Conservation (phyloP, 2,329 filamentous ascomycete genomes). For the Aspergillus sp. region DNA sequence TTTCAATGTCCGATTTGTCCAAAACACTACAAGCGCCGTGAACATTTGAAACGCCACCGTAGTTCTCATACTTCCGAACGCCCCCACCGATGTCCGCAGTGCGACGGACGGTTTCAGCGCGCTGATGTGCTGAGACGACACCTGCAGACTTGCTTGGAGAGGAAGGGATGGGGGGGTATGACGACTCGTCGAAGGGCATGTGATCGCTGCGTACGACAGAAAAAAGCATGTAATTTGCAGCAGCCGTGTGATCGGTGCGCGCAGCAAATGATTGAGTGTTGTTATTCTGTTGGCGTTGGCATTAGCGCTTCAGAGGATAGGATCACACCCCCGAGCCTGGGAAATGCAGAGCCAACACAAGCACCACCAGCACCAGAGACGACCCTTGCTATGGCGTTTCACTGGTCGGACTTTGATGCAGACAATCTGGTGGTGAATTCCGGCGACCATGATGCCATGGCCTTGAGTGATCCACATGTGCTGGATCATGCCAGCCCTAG, state of each 20-base stretch:
- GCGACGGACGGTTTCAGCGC: conserved; percentile 29
- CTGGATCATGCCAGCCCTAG: conserved; percentile 2
- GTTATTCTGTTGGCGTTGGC: conserved; percentile 11
- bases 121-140: conserved; percentile 35
- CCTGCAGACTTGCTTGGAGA: conserved; percentile 20
- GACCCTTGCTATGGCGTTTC: conserved; percentile 2
- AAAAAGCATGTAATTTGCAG: conserved; percentile 27
- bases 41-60: conserved; percentile 32
- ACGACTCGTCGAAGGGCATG: conserved; percentile 23
- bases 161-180: conserved; percentile 11
- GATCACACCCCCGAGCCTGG: neutral
- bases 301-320: neutral
- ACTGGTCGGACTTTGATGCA: neutral
- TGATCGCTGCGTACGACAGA: conserved; percentile 30
- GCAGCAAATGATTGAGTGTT: conserved; percentile 14
- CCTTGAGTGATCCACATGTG: neutral
- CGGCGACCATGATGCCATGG: neutral
- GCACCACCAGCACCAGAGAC: neutral
- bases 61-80: conserved; percentile 27
- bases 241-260: conserved; percentile 26
- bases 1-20: conserved; percentile 26
- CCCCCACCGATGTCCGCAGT: conserved; percentile 26
- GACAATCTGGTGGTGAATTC: neutral
- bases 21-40: conserved; percentile 32
- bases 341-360: neutral